These are phyloP conservation scores for Annulohypoxylon moriforme DNA, from an alignment of 495 filamentous ascomycete species.

Conservation along the genomic window DNA sequence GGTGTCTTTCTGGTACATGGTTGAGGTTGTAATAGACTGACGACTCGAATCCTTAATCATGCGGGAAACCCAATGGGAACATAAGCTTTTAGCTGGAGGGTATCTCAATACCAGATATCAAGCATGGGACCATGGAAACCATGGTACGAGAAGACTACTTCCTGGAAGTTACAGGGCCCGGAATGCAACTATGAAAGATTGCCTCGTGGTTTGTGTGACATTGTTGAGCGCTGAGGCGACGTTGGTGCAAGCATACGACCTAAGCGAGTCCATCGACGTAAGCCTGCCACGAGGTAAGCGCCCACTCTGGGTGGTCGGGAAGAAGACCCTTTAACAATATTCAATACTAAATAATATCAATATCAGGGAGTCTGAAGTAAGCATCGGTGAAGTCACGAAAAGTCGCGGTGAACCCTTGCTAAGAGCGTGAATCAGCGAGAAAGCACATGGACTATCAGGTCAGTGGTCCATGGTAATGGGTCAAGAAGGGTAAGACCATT, in stretches of 20 bases:
- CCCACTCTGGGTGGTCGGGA: background rate
- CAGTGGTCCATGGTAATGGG: background rate
- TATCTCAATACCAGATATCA: background rate
- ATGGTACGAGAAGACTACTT: conserved; percentile 17
- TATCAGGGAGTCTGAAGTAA: background rate
- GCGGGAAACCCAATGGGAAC: conserved; percentile 9
- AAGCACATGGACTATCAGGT: background rate
- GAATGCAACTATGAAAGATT: conserved; percentile 21
- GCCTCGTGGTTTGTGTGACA: conserved; percentile 32
- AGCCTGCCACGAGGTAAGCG: background rate
- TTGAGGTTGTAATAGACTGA: conserved; percentile 5
- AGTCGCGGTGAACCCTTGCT: conserved; percentile 29
- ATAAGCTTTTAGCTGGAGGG: conserved; percentile 13
- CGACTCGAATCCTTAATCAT: conserved; percentile 35
- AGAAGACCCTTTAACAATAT: background rate
- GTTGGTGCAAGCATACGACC: conserved; percentile 4
- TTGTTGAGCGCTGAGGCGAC: conserved; percentile 12
- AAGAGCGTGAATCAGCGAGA: conserved; percentile 9
- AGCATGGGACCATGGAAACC: conserved; percentile 22
- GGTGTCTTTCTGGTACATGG: background rate
- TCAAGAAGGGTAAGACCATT: conserved; percentile 12
- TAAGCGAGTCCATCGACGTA: conserved; percentile 1
- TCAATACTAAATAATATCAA: background rate
- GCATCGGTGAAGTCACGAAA: conserved; percentile 20
- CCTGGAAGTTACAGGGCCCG: background rate